A percentile compares a stretch with the other conserved stretches of the same genome.
phyloP scores from a whole-genome alignment of 2,329 filamentous ascomycete genomes.

The Fusarium keratoplasticum region DNA sequence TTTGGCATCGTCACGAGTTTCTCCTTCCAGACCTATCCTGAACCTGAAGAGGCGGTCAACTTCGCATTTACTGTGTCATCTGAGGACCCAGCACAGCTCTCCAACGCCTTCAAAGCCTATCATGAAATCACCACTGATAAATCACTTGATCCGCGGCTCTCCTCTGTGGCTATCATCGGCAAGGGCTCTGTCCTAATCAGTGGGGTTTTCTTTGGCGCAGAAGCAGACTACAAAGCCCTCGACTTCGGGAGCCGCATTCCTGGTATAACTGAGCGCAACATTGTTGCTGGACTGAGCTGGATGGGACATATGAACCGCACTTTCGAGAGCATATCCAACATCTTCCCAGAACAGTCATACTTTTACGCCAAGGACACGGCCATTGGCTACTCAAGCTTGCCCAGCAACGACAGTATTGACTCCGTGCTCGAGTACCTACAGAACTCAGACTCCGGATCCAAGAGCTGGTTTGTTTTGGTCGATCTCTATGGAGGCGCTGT shows the following conservation, averaged over 20 bases:
- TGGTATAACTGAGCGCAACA: not conserved
- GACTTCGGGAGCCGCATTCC: not conserved
- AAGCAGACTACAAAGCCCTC: not conserved
- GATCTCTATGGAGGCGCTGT: not conserved
- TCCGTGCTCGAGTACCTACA: not conserved
- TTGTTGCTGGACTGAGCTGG: not conserved
- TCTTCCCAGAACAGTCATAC: not conserved
- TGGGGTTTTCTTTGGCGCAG: not conserved
- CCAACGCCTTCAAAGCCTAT: not conserved
- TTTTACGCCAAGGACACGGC: conserved; percentile 14
- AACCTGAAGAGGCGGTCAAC: not conserved
- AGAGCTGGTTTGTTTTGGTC: not conserved
- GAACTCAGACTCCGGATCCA: not conserved
- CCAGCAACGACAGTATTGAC: not conserved
- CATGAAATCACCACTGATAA: not conserved
- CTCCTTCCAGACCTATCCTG: conserved; percentile 27
- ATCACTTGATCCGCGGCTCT: not conserved
- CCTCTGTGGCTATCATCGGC: not conserved
- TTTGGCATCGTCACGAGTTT: conserved; percentile 51
- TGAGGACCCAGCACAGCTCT: not conserved
- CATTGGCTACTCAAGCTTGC: not conserved
- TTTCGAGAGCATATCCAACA: not conserved
- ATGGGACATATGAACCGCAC: not conserved
- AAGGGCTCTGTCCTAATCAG: not conserved
- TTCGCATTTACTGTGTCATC: conserved; percentile 4